Evolutionary conservation across 768 basidiomycete genomes (phyloP), one percentile per base, ranked within the genome.

Genomic region (Dioszegia hungarica): DNA sequence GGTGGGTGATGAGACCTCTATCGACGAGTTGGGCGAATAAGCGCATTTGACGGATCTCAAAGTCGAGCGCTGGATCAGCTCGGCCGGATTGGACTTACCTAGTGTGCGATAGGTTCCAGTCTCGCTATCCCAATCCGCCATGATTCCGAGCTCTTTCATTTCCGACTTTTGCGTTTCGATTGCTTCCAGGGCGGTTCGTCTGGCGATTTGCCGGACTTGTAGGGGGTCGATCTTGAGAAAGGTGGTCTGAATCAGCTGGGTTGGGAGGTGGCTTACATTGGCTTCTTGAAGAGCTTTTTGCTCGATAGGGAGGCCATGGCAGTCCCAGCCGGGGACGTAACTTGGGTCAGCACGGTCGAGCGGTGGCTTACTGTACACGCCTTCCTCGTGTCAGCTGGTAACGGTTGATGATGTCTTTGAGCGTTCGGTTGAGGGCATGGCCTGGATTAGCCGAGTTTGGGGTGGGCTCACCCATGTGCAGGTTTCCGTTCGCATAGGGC

Each of bases 311-410:
- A 97, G 83, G 5, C 94, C 94, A 73, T 99, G 94, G 67, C 94
- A 98, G 69, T 99, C 94, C 90, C 91, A 99, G 10, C 94, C 94
- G 33, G 94, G 93, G 14, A 88, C 76, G 77, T 93, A 97, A 68
- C 94, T 97, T n/a, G n/a, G 56, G n/a, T 49, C n/a, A 49, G 47
- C 47, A 15, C 10, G 5, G 20, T 49, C 27, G 3, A 8, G 4
- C 33, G 9, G 12, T 33, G 33, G 74, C 87, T 74, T 63, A 94
- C 91, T 92, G 85, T 39, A 97, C 87, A 63, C 82, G 82, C 60
- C 82, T 78, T 8, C 94, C 93, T 38, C 82, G 79, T 15, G 85
- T 82, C 19, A 97, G 80, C 61, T 92, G 85, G 69, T 85, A 97
- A 5, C 94, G 85, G 66, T 89, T 90, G 57, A 94, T 89, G 66